Conservation (phyloP, 352 stramenopile species). For the Lagenidium giganteum region DNA sequence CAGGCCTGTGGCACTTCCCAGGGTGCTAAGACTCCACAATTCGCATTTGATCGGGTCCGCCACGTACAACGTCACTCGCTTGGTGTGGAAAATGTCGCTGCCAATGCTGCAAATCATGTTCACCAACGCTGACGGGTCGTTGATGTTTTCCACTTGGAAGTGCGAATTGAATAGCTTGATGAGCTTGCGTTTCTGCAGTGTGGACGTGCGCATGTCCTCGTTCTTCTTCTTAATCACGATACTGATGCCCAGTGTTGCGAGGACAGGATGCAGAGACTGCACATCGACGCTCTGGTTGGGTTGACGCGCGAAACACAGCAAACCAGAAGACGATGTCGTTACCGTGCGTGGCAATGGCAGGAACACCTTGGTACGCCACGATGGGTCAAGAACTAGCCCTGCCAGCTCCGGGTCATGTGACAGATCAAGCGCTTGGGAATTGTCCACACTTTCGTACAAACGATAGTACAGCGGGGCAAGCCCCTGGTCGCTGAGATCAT, state of each 20-base stretch:
- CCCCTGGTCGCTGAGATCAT: neutral
- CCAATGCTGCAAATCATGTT: slow-evolving; percentile 72
- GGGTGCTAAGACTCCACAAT: slow-evolving; percentile 65
- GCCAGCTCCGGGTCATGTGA: slow-evolving; percentile 25
- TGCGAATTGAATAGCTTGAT: slow-evolving; percentile 58
- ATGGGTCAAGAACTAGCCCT: slow-evolving; percentile 8
- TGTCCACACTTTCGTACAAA: slow-evolving; percentile 33
- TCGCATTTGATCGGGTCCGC: slow-evolving; percentile 71
- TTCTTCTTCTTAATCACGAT: slow-evolving; percentile 47
- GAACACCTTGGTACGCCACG: slow-evolving; percentile 30
- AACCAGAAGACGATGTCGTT: slow-evolving; percentile 24
- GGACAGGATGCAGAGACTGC: slow-evolving; percentile 38
- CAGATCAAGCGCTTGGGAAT: slow-evolving; percentile 29
- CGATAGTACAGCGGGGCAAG: slow-evolving; percentile 23
- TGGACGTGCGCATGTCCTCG: slow-evolving; percentile 53
- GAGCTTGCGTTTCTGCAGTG: slow-evolving; percentile 61
- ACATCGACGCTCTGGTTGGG: slow-evolving; percentile 14
- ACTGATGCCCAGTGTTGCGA: slow-evolving; percentile 35
- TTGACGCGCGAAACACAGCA: slow-evolving; percentile 34
- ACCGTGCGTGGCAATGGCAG: slow-evolving; percentile 39
- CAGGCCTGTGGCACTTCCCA: slow-evolving; percentile 66
- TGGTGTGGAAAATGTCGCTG: slow-evolving; percentile 62
- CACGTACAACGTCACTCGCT: slow-evolving; percentile 65
- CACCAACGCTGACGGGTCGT: slow-evolving; percentile 63
- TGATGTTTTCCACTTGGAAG: slow-evolving; percentile 62